Conservation (phyloP, 2,329 filamentous ascomycete genomes). For the Fusarium guadeloupense region DNA sequence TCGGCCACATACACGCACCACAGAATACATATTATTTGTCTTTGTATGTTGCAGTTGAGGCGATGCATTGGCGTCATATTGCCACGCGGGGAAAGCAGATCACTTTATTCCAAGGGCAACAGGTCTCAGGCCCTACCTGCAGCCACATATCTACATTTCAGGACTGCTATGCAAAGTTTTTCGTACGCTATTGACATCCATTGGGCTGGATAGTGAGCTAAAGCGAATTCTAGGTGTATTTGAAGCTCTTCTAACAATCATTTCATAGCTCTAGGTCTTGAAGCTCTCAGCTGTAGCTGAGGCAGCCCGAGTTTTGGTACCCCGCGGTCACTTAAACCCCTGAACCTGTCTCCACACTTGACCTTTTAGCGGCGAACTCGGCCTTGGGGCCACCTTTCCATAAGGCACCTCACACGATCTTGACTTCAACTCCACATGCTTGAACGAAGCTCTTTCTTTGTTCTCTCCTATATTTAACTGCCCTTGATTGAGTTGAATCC, state of each 20-base stretch:
- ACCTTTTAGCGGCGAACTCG: conserved; percentile 37
- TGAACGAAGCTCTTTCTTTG: conserved; percentile 35
- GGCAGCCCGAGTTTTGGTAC: conserved; percentile 28
- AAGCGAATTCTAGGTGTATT: background rate
- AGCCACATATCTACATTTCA: background rate
- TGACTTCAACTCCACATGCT: conserved; percentile 34
- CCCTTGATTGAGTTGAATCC: conserved; percentile 34
- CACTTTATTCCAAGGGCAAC: conserved; percentile 3
- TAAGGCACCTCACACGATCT: conserved; percentile 45
- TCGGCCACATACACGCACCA: too few relatives aligned
- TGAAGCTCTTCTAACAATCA: background rate
- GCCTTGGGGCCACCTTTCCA: conserved; percentile 49
- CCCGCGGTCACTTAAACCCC: conserved; percentile 40
- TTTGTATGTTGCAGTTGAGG: background rate
- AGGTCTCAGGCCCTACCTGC: conserved; percentile 11
- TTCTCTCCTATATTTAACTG: conserved; percentile 21
- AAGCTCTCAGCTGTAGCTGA: conserved; percentile 12
- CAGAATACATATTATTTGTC: too few relatives aligned
- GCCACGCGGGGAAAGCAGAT: conserved; percentile 10
- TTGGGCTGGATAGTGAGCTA: background rate
- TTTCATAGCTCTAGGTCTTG: conserved; percentile 1
- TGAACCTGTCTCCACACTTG: conserved; percentile 42
- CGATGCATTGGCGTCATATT: conserved; percentile 8
- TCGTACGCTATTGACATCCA: background rate
- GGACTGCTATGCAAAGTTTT: background rate